Base-by-base conservation (phyloP, 2,329 filamentous ascomycete genomes). In the Penicillium sclerotigenum region DNA sequence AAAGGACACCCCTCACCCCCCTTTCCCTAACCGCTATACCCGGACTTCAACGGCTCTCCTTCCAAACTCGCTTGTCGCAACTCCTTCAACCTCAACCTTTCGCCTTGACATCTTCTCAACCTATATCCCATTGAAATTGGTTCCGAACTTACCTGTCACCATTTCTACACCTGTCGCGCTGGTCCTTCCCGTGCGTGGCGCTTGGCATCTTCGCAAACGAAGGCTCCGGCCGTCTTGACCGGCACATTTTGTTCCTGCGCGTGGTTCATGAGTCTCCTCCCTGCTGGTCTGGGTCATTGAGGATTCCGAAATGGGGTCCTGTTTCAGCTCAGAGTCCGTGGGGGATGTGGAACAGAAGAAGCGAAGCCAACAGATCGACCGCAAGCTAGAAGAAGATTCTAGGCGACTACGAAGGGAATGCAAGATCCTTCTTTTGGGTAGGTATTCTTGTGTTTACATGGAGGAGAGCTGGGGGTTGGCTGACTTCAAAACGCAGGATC, bases 361-460 rank as follows among this genome's bases (percentile, higher is more conserved):
- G 82, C 87, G 89, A 77, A 97, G 91, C 76, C 91, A 97, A 78
- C 88, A 88, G 75, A 99, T 99, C 72, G 94, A 99, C 78, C 89
- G 89, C 76, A 88, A 85, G 68, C 82, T 99, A 60, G 93, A 97
- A 74, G 93, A 97, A 73, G 94, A 99, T 75, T 95, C 91, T 50
- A 91, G 90, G 75, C 85, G 89, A 74, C 81, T 97, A 80, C 87
- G 92, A 74, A 85, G 91, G 80, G 94, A 99, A 88, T 97, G 94
- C 90, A 99, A 99, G 80, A 97, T 99, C 66, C 79, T 99, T 59
- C 81, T 99, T 52, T 81, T 99, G 68, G 94, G 94, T 97, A 59
- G 33, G 64, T 59, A 13, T 8, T 50, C 42, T 16, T 45, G 14
- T 48, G 31, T 47, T 41, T 34, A n/a, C 24, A 54, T 16, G 24